Evolutionary conservation across 257 asterid species (phyloP), one percentile per base, ranked within the genome.

Genomic region (Solanum microdontum): DNA sequence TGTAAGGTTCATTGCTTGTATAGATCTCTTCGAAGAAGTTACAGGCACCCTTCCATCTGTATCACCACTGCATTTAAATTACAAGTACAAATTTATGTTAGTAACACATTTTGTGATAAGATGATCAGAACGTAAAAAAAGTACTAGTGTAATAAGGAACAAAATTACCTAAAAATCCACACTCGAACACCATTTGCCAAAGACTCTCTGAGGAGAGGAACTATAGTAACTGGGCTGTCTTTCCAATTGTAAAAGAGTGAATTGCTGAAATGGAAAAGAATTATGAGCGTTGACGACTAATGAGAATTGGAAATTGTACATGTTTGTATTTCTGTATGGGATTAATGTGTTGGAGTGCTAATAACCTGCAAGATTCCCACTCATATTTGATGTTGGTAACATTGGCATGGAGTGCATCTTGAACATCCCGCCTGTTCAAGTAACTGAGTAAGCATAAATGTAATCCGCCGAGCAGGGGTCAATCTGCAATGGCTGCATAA

Each of bases 1-100:
- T 3, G 40, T 73, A 36, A 88, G 86, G 14, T 88, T 85, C 60
- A 88, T 88, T 12, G 55, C 90, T 23, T 84, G 23, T 11, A 84
- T 84, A 11, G 90, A 88, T 40, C 70, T 84, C 51, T 85, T 77
- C 8, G 90, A 17, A 37, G 90, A 88, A 28, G 90, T 88, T 28
- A 88, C 90, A 5, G 90, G 88, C 10, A 88, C 90, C 19, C 88
- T 84, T 88, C 88, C 88, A 88, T 88, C 90, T 9, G 30, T 76
- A 24, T 88, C 90, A 19, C 90, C 90, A 23, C 90, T 84, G 82
- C 33, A 77, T 11, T 32, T 10, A 5, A 6, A 32, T 30, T 32
- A 2, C 19, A 45, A 45, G 84, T 80, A 26, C 6, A 26, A 80
- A 2, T 26, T 24, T 24, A 2, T 43, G 24, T 43, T 43, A 26